Base-by-base conservation (phyloP, 202 grass and related monocot species). In the Digitaria exilis region DNA sequence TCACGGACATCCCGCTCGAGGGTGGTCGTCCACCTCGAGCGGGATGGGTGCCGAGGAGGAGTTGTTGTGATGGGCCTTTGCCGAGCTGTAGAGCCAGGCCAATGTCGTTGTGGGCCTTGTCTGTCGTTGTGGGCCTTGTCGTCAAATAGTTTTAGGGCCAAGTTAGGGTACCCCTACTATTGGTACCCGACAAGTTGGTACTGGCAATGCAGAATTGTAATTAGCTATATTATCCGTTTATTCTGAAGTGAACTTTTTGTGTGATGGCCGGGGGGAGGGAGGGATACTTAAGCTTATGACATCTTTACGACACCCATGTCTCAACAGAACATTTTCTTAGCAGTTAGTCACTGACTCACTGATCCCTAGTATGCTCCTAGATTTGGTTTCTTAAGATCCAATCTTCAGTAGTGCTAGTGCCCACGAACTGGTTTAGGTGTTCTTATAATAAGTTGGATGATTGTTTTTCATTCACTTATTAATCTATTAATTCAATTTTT, bases 311-410 rank as follows among this genome's bases (percentile, higher is more conserved):
- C 7, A 30, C 54, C 34, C 22, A 31, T 52, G 65, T 79, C 8
- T 32, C 58, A 79, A 65, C 77, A 34, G 45, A 49, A 6, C 6
- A 46, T 80, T 49, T 61, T 16, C 52, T 46, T 45, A 56, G 43
- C 31, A 65, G 18, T 65, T 86, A 65, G 21, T 17, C 19, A 63
- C 49, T n/a, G n/a, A n/a, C n/a, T n/a, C n/a, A n/a, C n/a, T 57
- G 37, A 21, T 54, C 49, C 49, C 34, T 57, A 67, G 39, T 80
- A 55, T 54, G 15, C 28, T 68, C n/a, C 64, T 29, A 43, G 31
- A 30, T 56, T 39, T 56, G 22, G 9, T 69, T 79, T 68, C 31
- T 80, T 1, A 4, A 26, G 77, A 28, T 55, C n/a, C 60, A 46
- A 26, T 79, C 24, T 64, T 67, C 46, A 66, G 48, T 48, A 10